Evolutionary conservation across 163 green algal genomes (phyloP).

Genomic region (Chlamydomonas reinhardtii): DNA sequence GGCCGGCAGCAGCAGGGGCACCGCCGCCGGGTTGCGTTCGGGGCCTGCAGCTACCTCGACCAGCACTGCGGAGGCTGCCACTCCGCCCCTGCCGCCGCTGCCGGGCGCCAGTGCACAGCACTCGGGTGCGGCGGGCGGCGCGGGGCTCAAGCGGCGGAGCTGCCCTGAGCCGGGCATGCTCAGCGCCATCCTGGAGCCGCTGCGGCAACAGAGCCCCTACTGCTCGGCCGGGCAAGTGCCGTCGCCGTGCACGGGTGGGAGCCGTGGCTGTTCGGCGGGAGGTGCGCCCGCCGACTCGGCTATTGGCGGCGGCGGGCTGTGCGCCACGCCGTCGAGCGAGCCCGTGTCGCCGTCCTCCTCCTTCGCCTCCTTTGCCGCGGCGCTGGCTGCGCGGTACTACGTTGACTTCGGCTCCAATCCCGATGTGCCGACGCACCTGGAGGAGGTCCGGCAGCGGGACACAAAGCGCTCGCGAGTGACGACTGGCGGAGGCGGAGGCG

Average conservation of each 20-base stretch:
- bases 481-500: no score
- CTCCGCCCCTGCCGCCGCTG: not conserved
- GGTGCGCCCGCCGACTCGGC: no score
- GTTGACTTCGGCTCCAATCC: constrained; percentile 26
- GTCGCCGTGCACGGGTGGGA: no score
- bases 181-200: no score
- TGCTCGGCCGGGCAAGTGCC: no score
- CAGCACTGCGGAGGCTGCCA: not conserved
- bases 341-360: constrained; percentile 12
- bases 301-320: no score
- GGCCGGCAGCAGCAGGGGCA: no score
- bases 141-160: not conserved
- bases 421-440: constrained; percentile 26
- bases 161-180: not conserved
- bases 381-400: constrained; percentile 34
- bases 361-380: constrained; percentile 30
- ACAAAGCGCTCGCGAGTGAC: not conserved
- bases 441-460: constrained; percentile 13
- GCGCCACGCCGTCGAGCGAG: no score
- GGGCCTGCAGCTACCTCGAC: not conserved
- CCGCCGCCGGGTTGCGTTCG: no score
- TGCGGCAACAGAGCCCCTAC: no score
- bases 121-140: no score
- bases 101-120: not conserved
- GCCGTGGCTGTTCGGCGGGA: no score